Evolutionary conservation across 2,329 filamentous ascomycete genomes (phyloP), one percentile per base, ranked within the genome.

Genomic region (Verticillium dahliae): DNA sequence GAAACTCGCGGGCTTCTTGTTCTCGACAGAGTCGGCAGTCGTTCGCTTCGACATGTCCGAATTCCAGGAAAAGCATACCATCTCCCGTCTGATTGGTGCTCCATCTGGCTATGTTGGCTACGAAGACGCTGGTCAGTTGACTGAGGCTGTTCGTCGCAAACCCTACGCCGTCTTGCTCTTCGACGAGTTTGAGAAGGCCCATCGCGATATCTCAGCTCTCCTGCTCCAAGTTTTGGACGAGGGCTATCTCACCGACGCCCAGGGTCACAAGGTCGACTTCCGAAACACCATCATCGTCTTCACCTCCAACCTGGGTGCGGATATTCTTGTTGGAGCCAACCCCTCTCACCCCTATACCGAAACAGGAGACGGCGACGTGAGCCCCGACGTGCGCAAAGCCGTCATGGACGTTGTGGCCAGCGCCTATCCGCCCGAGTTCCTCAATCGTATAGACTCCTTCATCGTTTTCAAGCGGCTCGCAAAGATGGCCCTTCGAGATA

Each of bases 21-120:
- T 98, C 77, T 95, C 90, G 0, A 97, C 92, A 1, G 91, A 97
- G 69, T 87, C 87, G 34, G 94, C 95, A 2, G 92, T 99, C 33
- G 86, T 97, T 38, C 85, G 95, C 38, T 98, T 98, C 74, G 95
- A 98, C 75, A 98, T 98, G 95, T 91, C 88, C 69, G 95, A 99
- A 72, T 98, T 97, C 73, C 92, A 96, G 72, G 95, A 98, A 73
- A 97, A 96, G 75, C 94, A 98, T 72, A 98, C 95, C 3, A 90
- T 98, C 61, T 96, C 91, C 34, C 85, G 94, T 18, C 84, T 98
- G 37, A 97, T 98, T 67, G 95, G 95, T 55, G 90, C 90, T 3
- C 95, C 95, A 0, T 94, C 95, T 6, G 94, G 94, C 27, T 98
- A 98, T 71, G 90, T 98, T 33, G 95, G 95, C 10, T 98, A 98